Percentiles rank a stretch among this genome's conserved stretches.
phyloP scores from a whole-genome alignment of 2,329 filamentous ascomycete genomes.

The Pseudogymnoascus sp. region DNA sequence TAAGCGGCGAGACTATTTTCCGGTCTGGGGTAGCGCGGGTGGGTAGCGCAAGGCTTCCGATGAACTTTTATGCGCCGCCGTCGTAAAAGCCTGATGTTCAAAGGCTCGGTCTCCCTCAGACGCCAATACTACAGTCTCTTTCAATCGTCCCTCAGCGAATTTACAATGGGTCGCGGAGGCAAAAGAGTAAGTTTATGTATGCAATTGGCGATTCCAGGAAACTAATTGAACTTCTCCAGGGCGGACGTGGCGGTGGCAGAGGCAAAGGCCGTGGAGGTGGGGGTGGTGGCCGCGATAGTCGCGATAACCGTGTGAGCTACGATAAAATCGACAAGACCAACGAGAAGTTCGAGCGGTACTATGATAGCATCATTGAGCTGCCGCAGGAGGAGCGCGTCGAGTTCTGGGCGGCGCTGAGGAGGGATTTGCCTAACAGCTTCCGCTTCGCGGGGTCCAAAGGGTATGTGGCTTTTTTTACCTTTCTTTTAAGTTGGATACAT shows the following conservation, averaged over 20 bases:
- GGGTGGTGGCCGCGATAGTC: constrained; percentile 33
- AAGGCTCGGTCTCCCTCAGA: constrained; percentile 5
- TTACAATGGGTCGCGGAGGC: constrained; percentile 16
- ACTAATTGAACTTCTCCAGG: constrained; percentile 11
- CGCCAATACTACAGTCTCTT: constrained; percentile 7
- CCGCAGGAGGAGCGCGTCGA: constrained; percentile 68
- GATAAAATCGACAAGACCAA: constrained; percentile 68
- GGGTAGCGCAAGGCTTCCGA: constrained; percentile 11
- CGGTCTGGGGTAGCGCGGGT: constrained; percentile 10
- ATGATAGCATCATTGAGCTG: constrained; percentile 70
- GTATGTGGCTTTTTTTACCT: constrained; percentile 38
- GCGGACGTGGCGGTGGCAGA: constrained; percentile 21
- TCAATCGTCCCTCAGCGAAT: background rate
- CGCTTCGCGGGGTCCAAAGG: constrained; percentile 94
- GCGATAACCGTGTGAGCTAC: constrained; percentile 39
- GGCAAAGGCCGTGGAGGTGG: constrained; percentile 28
- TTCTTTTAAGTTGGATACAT: background rate
- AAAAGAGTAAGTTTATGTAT: constrained; percentile 12
- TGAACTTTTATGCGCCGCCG: constrained; percentile 12
- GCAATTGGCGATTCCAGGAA: background rate
- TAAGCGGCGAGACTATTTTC: background rate
- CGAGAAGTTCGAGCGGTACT: constrained; percentile 78
- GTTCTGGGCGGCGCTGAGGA: constrained; percentile 79
- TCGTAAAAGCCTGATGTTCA: constrained; percentile 11
- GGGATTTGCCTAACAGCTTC: constrained; percentile 93